phyloP scores from a whole-genome alignment of 148 eudicot species.

The Linanthus parryae region DNA sequence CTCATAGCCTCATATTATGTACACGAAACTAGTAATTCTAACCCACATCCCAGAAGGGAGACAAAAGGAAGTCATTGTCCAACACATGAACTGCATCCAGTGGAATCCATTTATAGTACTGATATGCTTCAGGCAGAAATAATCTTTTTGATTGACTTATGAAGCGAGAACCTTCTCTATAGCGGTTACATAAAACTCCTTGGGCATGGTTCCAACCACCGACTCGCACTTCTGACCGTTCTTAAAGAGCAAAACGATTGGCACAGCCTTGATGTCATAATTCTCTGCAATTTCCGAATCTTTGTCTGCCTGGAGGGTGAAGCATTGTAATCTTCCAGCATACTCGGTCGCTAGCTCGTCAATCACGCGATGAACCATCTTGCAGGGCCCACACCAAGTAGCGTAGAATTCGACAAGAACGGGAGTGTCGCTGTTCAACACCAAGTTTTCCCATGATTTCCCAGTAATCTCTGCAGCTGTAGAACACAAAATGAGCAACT shows the following conservation, averaged over 20 bases:
- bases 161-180: slow-evolving; percentile 58
- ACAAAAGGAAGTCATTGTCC: too few relatives aligned
- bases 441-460: slow-evolving; percentile 72
- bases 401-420: slow-evolving; percentile 93
- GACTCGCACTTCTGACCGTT: slow-evolving; percentile 57
- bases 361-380: slow-evolving; percentile 92
- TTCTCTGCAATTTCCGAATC: slow-evolving; percentile 53
- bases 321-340: slow-evolving; percentile 58
- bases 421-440: slow-evolving; percentile 52
- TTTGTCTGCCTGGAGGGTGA: slow-evolving; percentile 52
- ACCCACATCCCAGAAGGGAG: too few relatives aligned
- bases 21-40: too few relatives aligned
- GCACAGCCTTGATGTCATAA: slow-evolving; percentile 79
- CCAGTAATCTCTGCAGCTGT: slow-evolving; percentile 62
- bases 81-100: too few relatives aligned
- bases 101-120: too few relatives aligned
- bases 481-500: slow-evolving; percentile 9
- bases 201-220: slow-evolving; percentile 89
- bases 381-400: slow-evolving; percentile 97
- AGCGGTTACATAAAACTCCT: slow-evolving; percentile 81
- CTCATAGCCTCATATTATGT: too few relatives aligned
- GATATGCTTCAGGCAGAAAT: too few relatives aligned
- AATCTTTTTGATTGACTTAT: too few relatives aligned
- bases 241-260: slow-evolving; percentile 84
- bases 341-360: slow-evolving; percentile 83